Percentiles rank a stretch among this genome's conserved stretches.
Evolutionary conservation across 352 stramenopile species (phyloP).

Genomic region (Globisporangium paddicum): DNA sequence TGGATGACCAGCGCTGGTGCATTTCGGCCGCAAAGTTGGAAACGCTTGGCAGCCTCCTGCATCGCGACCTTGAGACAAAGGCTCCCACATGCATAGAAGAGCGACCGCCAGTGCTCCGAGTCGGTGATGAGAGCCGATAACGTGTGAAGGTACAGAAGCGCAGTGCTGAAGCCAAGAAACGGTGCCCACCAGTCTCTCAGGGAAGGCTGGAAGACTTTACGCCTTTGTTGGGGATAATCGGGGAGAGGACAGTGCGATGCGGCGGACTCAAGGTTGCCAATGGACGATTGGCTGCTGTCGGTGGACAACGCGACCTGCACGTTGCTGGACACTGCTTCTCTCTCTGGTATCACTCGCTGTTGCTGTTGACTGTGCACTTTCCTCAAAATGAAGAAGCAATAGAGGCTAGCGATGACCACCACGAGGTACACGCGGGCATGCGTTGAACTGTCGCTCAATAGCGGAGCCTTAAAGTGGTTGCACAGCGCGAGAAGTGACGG

Average conservation of each 20-base stretch:
- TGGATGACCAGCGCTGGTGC: slow-evolving; percentile 17
- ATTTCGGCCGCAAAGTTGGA: slow-evolving; percentile 14
- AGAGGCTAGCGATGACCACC: background rate
- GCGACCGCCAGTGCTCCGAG: slow-evolving; percentile 13
- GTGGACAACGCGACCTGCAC: background rate
- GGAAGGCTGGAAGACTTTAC: background rate
- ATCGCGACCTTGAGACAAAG: slow-evolving; percentile 22
- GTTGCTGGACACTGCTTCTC: background rate
- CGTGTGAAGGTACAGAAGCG: slow-evolving; percentile 18
- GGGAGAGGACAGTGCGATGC: background rate
- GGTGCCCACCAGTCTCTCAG: background rate
- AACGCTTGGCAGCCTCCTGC: slow-evolving; percentile 21
- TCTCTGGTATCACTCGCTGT: background rate
- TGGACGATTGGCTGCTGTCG: background rate
- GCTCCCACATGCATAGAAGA: slow-evolving; percentile 19
- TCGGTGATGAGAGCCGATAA: slow-evolving; percentile 6
- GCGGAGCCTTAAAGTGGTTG: no score
- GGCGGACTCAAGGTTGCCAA: background rate
- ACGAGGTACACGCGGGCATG: background rate
- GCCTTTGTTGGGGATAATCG: no score
- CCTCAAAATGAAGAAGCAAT: background rate
- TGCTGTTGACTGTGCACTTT: background rate
- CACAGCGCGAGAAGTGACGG: background rate
- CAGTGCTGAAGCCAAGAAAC: slow-evolving; percentile 6
- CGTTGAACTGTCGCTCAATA: background rate